Conservation (phyloP, 192 early-diverging fungal species). For the Radiomyces spectabilis region DNA sequence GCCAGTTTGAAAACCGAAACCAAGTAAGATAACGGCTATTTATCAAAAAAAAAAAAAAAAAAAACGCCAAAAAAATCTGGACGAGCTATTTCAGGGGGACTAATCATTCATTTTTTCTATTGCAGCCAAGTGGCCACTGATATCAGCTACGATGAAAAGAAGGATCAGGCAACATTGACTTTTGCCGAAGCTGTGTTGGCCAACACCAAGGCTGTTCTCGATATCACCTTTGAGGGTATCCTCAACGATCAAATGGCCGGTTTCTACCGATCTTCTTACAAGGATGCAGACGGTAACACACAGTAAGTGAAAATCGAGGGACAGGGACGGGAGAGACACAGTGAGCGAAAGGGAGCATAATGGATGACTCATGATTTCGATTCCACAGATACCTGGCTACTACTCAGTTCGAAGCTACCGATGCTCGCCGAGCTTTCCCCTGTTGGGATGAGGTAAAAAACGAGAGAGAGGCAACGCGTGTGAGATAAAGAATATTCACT, state of each 20-base stretch:
- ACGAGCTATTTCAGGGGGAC: background rate
- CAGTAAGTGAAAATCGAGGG: conserved; percentile 4
- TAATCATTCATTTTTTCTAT: background rate
- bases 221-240: conserved; percentile 57
- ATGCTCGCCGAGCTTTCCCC: conserved; percentile 89
- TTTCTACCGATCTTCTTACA: conserved; percentile 87
- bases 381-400: conserved; percentile 57
- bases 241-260: conserved; percentile 90
- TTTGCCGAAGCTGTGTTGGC: conserved; percentile 53
- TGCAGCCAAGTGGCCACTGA: conserved; percentile 24
- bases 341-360: conserved; percentile 18
- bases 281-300: conserved; percentile 47
- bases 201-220: conserved; percentile 48
- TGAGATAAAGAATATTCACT: background rate
- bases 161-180: conserved; percentile 43
- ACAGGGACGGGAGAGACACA: background rate
- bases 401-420: conserved; percentile 94
- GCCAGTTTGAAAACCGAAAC: conserved; percentile 44
- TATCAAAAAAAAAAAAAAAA: background rate
- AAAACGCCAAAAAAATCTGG: background rate
- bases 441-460: conserved; percentile 82
- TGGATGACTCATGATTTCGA: background rate
- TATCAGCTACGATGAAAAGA: conserved; percentile 36
- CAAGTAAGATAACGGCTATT: conserved; percentile 21
- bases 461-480: background rate